phyloP scores from a whole-genome alignment of 139 green algal species.

The Haematococcus lacustris region DNA sequence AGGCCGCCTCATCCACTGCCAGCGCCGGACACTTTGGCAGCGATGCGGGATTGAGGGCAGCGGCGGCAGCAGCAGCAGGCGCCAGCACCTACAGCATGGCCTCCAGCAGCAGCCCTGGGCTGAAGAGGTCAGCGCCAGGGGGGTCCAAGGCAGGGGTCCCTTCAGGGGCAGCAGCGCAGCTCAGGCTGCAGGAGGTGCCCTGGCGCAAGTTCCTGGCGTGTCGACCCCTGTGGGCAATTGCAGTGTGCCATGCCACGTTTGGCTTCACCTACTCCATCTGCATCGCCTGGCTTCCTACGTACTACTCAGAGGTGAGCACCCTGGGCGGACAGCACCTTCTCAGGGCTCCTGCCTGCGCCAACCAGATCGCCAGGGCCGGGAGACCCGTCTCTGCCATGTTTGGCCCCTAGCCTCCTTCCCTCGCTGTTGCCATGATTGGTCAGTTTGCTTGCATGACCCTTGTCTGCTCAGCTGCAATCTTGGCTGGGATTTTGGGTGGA shows the following conservation, averaged over 20 bases:
- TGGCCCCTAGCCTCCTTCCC: too few relatives aligned
- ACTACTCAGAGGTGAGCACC: conserved; percentile 7
- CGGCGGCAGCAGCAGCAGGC: not conserved
- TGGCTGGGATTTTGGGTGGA: too few relatives aligned
- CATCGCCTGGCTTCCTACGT: not conserved
- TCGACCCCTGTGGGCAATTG: conserved; percentile 16
- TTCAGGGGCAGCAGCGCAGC: not conserved
- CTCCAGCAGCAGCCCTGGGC: too few relatives aligned
- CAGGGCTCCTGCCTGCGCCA: too few relatives aligned
- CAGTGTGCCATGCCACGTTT: conserved; percentile 3
- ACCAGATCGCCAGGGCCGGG: too few relatives aligned
- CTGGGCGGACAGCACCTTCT: too few relatives aligned
- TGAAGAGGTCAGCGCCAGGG: too few relatives aligned
- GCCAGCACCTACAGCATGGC: not conserved
- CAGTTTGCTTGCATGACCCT: too few relatives aligned
- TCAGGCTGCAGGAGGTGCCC: conserved; percentile 11
- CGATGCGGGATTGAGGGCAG: not conserved
- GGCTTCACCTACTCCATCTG: conserved; percentile 5
- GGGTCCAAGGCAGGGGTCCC: not conserved
- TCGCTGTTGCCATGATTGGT: too few relatives aligned
- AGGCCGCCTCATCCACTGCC: not conserved
- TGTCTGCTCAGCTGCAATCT: too few relatives aligned
- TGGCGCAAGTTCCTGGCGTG: conserved; percentile 16
- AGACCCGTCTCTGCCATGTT: too few relatives aligned
- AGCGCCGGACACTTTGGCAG: not conserved